phyloP scores from a whole-genome alignment of 768 basidiomycete species.

The Saitozyma sp. region DNA sequence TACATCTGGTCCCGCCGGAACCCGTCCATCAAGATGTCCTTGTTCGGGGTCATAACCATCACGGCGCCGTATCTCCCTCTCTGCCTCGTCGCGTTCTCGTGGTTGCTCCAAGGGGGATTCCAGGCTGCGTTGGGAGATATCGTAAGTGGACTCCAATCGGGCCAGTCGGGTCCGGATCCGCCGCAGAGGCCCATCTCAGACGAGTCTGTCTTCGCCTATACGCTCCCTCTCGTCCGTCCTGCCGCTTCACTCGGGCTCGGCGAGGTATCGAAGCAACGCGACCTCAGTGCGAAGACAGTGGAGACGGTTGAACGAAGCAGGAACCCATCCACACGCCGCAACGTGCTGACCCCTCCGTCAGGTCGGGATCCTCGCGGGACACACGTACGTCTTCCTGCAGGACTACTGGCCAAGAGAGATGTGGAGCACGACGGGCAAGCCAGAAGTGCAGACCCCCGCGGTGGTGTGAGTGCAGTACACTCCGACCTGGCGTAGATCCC shows the following conservation, averaged over 20 bases:
- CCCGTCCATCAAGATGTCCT: constrained; percentile 89
- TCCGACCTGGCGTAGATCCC: neutral
- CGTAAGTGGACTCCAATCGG: constrained; percentile 19
- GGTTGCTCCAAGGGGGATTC: constrained; percentile 49
- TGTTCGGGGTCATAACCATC: constrained; percentile 92
- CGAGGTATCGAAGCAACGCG: neutral
- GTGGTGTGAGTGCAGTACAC: constrained; percentile 31
- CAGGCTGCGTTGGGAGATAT: constrained; percentile 47
- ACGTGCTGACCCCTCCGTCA: constrained; percentile 5
- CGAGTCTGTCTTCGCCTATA: neutral
- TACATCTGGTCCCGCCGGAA: constrained; percentile 97
- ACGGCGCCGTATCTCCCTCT: constrained; percentile 92
- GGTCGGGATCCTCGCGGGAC: constrained; percentile 50
- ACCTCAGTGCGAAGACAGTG: neutral
- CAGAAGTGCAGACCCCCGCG: constrained; percentile 35
- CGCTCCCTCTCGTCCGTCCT: no score
- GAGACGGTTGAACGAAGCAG: no score
- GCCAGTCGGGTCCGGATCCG: neutral
- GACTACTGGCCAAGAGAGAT: constrained; percentile 52
- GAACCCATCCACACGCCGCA: neutral
- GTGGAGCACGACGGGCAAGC: constrained; percentile 45
- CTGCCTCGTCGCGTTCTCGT: constrained; percentile 80
- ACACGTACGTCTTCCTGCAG: constrained; percentile 50
- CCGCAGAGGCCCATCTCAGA: neutral
- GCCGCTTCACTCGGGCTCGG: no score